phyloP scores from a whole-genome alignment of 192 early-diverging fungal species.

The Allomyces macrogynus region DNA sequence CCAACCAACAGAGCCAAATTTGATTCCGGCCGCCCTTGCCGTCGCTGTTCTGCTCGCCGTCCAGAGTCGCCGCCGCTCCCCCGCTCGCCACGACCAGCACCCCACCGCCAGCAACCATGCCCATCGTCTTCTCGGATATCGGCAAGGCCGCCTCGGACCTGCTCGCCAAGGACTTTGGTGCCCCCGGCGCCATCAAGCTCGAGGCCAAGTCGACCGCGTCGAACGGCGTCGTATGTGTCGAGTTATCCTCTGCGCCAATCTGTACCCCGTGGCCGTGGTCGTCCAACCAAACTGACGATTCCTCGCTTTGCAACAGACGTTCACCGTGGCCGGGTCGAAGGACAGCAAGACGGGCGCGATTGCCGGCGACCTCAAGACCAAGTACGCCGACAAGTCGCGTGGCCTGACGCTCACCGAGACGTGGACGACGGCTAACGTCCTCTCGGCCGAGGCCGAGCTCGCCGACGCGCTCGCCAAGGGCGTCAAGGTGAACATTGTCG shows the following conservation, averaged over 20 bases:
- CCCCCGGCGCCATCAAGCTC: conserved; percentile 77
- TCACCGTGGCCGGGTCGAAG: conserved; percentile 83
- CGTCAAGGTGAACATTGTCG: conserved; percentile 77
- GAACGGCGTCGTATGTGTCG: conserved; percentile 75
- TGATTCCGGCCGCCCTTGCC: no score
- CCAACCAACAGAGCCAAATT: no score
- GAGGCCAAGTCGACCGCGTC: conserved; percentile 92
- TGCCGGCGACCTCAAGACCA: conserved; percentile 91
- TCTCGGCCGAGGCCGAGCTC: conserved; percentile 81
- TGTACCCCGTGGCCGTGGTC: no score
- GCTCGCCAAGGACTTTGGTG: conserved; percentile 83
- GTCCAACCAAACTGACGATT: no score
- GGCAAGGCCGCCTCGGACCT: conserved; percentile 89
- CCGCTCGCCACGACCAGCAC: no score
- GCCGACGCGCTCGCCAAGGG: conserved; percentile 88
- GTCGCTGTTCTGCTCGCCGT: no score
- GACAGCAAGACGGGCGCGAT: conserved; percentile 91
- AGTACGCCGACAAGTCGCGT: conserved; percentile 83
- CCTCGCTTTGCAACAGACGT: conserved; percentile 34
- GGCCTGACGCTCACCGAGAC: conserved; percentile 90
- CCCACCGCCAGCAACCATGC: conserved; percentile 16
- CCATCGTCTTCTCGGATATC: conserved; percentile 80
- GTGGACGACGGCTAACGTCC: conserved; percentile 86
- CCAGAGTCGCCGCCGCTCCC: no score
- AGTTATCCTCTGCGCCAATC: neutral